Evolutionary conservation across 2,329 filamentous ascomycete genomes (phyloP), one percentile per base, ranked within the genome.

Genomic region (Penicillium capsulatum): DNA sequence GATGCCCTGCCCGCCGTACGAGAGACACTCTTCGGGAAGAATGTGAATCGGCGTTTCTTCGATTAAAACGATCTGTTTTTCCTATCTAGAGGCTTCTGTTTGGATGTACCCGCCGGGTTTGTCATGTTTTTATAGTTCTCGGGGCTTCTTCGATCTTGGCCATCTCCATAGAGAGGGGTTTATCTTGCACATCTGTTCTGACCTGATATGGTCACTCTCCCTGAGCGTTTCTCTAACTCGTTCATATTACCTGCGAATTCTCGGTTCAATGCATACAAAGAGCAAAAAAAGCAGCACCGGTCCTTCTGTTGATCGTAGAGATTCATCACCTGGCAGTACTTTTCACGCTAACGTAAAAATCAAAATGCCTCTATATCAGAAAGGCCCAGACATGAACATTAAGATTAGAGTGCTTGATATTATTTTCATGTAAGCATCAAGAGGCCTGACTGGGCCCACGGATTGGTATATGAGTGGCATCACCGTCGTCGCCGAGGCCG

Each of bases 31-130:
- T 98, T 98, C 61, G 92, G 92, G 45, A 83, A 87, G 73, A 98
- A 98, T 74, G 76, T 81, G 57, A 96, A 97, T 79, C 83, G 92
- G 66, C 94, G 84, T 72, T 98, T 97, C 79, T 86, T 80, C 62
- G 90, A 97, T 65, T 98, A 83, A 64, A 36, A 31, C 29, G 34
- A 4, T 34, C 26, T 10, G 10, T 26, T 27, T 17, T 16, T 32
- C 22, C 11, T 16, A 26, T 17, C 17, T 20, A 19, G 29, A 14
- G 24, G 17, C 31, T 38, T 20, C 19, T 36, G 28, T 40, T 30
- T 39, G 31, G 24, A 17, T 32, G 34, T 26, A 33, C 35, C 29
- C n/a, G 38, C 30, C 28, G 35, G 38, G 27, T 38, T 27, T 33
- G 48, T 51, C 44, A 36, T 34, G 53, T 48, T 54, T 46, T 37